These are phyloP conservation scores for Capsella rubella DNA, from an alignment of 441 rosid genomes.

Conservation along the genomic window DNA sequence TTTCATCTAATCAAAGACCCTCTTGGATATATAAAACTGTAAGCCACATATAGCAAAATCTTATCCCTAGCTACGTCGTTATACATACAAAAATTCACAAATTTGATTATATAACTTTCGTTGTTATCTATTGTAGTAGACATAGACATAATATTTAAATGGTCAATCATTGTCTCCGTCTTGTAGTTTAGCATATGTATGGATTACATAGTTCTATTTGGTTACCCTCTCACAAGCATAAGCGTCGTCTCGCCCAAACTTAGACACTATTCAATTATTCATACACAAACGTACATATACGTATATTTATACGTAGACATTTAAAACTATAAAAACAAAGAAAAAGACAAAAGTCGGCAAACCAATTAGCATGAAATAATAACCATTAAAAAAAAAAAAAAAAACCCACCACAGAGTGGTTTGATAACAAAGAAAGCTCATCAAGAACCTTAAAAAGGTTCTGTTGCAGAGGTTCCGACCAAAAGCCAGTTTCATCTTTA, in stretches of 20 bases:
- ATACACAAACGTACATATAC: not conserved
- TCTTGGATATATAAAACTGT: not conserved
- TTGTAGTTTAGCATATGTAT: slow-evolving; percentile 37
- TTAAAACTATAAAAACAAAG: slow-evolving; percentile 21
- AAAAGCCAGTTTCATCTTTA: slow-evolving; percentile 40
- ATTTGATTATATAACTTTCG: not conserved
- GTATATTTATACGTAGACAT: not conserved
- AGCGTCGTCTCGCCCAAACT: slow-evolving; percentile 13
- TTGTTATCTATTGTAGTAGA: slow-evolving; percentile 1
- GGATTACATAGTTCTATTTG: slow-evolving; percentile 30
- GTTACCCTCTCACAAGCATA: slow-evolving; percentile 31
- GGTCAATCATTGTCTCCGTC: slow-evolving; percentile 39
- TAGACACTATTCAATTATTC: slow-evolving; percentile 6
- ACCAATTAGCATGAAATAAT: slow-evolving; percentile 28
- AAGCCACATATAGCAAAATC: slow-evolving; percentile 25
- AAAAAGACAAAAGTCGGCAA: slow-evolving; percentile 9
- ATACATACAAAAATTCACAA: not conserved
- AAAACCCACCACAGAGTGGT: slow-evolving; percentile 21
- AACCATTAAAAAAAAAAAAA: not conserved
- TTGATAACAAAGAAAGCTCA: slow-evolving; percentile 36
- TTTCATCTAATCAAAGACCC: not conserved
- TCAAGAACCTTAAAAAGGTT: slow-evolving; percentile 42
- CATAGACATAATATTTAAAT: slow-evolving; percentile 7
- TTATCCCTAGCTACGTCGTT: slow-evolving; percentile 8
- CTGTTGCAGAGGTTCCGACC: slow-evolving; percentile 47